Percentiles rank a stretch among this genome's conserved stretches.
phyloP scores from a whole-genome alignment of 306 rosid genomes.

The Lagenaria siceraria region DNA sequence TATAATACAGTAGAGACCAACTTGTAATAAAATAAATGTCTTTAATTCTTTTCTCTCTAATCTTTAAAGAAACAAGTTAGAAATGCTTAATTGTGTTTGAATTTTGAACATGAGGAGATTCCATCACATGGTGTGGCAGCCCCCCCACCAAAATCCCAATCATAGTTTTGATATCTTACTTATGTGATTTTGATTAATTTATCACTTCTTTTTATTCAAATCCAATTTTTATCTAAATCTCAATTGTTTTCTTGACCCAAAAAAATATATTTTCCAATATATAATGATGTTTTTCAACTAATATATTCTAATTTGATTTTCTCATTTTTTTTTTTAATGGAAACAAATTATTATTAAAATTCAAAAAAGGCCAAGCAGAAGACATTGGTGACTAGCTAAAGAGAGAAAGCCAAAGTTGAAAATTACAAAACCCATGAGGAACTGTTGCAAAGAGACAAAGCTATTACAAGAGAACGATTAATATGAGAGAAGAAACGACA shows the following conservation, averaged over 20 bases:
- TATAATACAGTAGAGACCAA: background rate
- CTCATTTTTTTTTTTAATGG: too few relatives aligned
- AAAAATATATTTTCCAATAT: background rate
- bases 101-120: background rate
- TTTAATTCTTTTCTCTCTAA: background rate
- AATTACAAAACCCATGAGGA: too few relatives aligned
- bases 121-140: constrained; percentile 2
- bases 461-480: too few relatives aligned
- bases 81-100: background rate
- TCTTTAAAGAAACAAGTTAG: background rate
- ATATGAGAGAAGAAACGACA: too few relatives aligned
- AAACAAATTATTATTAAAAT: too few relatives aligned
- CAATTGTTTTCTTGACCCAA: too few relatives aligned
- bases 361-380: too few relatives aligned
- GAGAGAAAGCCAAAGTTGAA: too few relatives aligned
- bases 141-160: background rate
- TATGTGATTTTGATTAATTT: background rate
- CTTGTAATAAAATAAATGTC: background rate
- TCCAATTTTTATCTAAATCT: background rate
- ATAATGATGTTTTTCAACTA: too few relatives aligned
- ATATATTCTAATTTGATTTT: too few relatives aligned
- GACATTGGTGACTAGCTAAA: too few relatives aligned
- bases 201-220: background rate
- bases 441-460: too few relatives aligned
- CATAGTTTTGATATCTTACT: background rate